Evolutionary conservation across 2,329 filamentous ascomycete species (phyloP).

Genomic region (Hypocreales sp.): DNA sequence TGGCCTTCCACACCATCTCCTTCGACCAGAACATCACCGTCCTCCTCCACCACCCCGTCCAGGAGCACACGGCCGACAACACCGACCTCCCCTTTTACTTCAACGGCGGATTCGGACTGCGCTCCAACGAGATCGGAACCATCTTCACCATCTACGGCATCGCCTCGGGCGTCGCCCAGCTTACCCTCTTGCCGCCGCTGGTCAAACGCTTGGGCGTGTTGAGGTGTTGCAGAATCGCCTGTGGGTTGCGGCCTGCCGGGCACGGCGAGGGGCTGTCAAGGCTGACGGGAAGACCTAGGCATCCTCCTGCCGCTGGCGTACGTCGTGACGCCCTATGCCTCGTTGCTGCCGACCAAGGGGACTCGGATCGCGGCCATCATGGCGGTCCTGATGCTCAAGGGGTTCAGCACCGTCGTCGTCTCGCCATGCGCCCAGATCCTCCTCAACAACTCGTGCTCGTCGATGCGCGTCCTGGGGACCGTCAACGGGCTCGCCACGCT

Average conservation of each 20-base stretch:
- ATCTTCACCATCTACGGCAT: constrained; percentile 77
- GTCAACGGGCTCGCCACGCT: constrained; percentile 84
- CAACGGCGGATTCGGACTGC: constrained; percentile 60
- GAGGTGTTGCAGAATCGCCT: constrained; percentile 52
- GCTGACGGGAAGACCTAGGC: no score
- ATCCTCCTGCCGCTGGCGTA: constrained; percentile 61
- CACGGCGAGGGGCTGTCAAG: no score
- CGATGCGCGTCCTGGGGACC: constrained; percentile 62
- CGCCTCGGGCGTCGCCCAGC: constrained; percentile 67
- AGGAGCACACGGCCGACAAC: constrained; percentile 40
- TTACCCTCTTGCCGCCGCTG: constrained; percentile 66
- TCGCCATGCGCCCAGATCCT: constrained; percentile 86
- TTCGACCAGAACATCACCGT: constrained; percentile 83
- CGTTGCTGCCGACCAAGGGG: constrained; percentile 35
- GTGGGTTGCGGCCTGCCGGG: no score
- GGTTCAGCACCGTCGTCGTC: constrained; percentile 61
- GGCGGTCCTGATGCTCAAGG: constrained; percentile 56
- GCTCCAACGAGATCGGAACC: constrained; percentile 62
- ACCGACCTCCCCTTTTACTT: constrained; percentile 65
- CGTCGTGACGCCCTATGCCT: constrained; percentile 66
- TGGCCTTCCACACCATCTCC: constrained; percentile 69
- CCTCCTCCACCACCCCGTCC: constrained; percentile 62
- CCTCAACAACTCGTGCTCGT: constrained; percentile 71
- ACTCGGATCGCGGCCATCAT: constrained; percentile 48
- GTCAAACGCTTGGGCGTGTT: constrained; percentile 62